Evolutionary conservation across 108 stramenopile species (phyloP).

Genomic region (Parmales sp.): DNA sequence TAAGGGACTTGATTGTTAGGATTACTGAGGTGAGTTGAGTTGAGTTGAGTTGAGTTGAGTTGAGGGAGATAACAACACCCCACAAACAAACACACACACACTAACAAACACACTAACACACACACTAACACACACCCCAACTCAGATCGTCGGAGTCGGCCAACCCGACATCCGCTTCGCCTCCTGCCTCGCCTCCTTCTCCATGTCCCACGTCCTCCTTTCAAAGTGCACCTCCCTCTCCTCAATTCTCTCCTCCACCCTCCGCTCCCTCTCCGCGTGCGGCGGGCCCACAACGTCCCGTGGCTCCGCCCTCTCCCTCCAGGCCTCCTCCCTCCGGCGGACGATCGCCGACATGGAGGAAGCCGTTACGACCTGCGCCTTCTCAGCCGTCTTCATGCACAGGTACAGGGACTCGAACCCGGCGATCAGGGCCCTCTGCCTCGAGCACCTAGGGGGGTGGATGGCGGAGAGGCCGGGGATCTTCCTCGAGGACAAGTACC

Average conservation of each 20-base stretch:
- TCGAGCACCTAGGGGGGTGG: constrained; percentile 47
- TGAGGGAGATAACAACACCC: no score
- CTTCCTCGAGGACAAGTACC: constrained; percentile 64
- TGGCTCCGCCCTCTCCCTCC: neutral
- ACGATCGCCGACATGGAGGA: constrained; percentile 10
- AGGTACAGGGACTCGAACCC: constrained; percentile 46
- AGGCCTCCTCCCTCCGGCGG: constrained; percentile 41
- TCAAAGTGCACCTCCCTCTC: constrained; percentile 40
- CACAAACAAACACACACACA: no score
- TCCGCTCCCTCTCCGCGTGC: constrained; percentile 42
- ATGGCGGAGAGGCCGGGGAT: constrained; percentile 60
- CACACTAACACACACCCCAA: no score
- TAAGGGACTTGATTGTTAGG: constrained; percentile 43
- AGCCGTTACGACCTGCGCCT: constrained; percentile 48
- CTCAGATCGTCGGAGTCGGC: constrained; percentile 56
- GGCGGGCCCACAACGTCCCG: neutral
- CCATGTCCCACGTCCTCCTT: constrained; percentile 46
- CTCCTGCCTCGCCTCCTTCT: constrained; percentile 50
- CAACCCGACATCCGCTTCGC: constrained; percentile 67
- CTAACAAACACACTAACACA: no score
- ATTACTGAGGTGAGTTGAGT: constrained; percentile 51
- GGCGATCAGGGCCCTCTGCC: constrained; percentile 51
- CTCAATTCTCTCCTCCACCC: constrained; percentile 38
- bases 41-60: no score
- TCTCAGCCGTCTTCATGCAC: constrained; percentile 56